Evolutionary conservation across 1,284 basidiomycete species (phyloP).

Genomic region (Quambalaria eucalypti): DNA sequence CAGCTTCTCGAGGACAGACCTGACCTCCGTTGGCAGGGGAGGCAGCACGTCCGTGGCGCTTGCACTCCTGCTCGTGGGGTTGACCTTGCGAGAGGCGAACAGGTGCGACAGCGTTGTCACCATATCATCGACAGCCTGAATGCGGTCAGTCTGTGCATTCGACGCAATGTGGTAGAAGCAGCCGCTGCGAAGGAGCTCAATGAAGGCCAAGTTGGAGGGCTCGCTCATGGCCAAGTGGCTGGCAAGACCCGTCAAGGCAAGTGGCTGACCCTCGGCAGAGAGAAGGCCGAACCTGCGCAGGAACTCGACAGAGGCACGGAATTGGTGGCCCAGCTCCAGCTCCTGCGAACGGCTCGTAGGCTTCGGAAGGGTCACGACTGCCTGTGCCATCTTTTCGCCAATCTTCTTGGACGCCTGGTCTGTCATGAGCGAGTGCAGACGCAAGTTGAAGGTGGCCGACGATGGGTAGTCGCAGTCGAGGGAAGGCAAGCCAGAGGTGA

Average conservation of each 20-base stretch:
- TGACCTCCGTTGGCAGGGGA: background rate
- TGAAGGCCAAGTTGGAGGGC: conserved; percentile 61
- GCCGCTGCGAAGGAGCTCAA: conserved; percentile 56
- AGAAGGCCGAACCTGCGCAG: conserved; percentile 56
- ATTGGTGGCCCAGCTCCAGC: conserved; percentile 57
- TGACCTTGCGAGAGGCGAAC: background rate
- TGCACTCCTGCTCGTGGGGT: background rate
- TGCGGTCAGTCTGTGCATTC: background rate
- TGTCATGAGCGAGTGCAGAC: conserved; percentile 59
- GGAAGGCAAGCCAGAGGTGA: conserved; percentile 59
- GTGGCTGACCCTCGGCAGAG: conserved; percentile 54
- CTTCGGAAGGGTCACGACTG: conserved; percentile 54
- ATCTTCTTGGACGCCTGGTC: conserved; percentile 56
- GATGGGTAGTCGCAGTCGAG: conserved; percentile 60
- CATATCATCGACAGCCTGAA: background rate
- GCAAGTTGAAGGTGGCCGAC: conserved; percentile 58
- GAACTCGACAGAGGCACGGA: conserved; percentile 64
- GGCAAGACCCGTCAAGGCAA: conserved; percentile 50
- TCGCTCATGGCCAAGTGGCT: conserved; percentile 57
- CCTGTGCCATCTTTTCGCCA: conserved; percentile 45
- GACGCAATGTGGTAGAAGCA: conserved; percentile 56
- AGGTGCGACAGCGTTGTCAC: background rate
- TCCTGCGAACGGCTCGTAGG: conserved; percentile 56
- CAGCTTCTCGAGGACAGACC: background rate
- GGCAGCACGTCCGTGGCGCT: background rate